Percentiles rank a stretch among this genome's conserved stretches.
Conservation (phyloP, 2,329 filamentous ascomycete species). For the Penicillium sp. region DNA sequence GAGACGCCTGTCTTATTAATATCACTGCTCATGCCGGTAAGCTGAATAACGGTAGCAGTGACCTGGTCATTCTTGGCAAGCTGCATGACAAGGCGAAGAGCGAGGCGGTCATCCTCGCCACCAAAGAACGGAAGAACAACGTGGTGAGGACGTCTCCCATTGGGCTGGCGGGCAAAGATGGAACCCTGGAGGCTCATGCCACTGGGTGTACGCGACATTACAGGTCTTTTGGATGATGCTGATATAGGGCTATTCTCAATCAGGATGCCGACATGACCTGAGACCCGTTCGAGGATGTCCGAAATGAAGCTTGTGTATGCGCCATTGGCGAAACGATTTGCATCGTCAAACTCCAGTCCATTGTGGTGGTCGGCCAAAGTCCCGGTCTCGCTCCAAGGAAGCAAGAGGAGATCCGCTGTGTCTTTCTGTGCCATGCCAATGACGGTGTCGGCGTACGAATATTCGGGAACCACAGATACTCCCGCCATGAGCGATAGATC, state of each 20-base stretch:
- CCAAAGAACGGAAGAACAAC: conserved; percentile 87
- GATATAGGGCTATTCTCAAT: conserved; percentile 67
- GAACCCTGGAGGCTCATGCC: conserved; percentile 58
- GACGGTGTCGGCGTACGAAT: conserved; percentile 74
- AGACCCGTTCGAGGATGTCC: conserved; percentile 59
- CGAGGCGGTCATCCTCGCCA: conserved; percentile 73
- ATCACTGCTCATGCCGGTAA: conserved; percentile 37
- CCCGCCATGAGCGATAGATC: conserved; percentile 78
- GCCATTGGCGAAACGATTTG: conserved; percentile 55
- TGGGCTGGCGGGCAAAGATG: conserved; percentile 55
- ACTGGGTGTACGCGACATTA: conserved; percentile 48
- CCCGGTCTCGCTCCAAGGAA: conserved; percentile 87
- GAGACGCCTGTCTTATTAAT: conserved; percentile 8
- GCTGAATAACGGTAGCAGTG: conserved; percentile 69
- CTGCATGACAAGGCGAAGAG: conserved; percentile 76
- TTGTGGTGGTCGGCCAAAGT: conserved; percentile 64
- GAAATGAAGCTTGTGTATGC: conserved; percentile 72
- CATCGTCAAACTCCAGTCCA: conserved; percentile 50
- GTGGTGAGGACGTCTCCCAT: conserved; percentile 68
- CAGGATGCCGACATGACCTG: conserved; percentile 70
- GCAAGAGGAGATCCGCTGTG: conserved; percentile 67
- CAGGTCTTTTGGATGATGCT: conserved; percentile 25
- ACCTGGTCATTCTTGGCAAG: conserved; percentile 74
- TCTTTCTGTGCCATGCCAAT: conserved; percentile 66
- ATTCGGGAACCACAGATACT: conserved; percentile 73